phyloP scores from a whole-genome alignment of 768 basidiomycete species.

The Hortiboletus campestris region DNA sequence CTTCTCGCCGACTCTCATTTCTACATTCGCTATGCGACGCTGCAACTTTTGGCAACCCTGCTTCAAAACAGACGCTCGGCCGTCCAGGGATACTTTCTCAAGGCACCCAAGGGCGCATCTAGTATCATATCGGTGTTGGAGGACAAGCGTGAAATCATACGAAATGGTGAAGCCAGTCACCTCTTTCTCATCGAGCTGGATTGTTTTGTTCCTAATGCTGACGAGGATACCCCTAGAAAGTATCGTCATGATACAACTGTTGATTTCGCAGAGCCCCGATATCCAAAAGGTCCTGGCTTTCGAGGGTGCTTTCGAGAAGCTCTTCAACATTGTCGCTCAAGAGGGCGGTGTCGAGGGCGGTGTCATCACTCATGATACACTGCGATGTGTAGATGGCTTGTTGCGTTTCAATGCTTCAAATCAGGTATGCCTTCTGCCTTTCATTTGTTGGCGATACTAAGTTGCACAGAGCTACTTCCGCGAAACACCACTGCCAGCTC shows the following conservation, averaged over 20 bases:
- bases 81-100: slow-evolving; percentile 91
- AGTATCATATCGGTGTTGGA: slow-evolving; percentile 75
- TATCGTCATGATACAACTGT: slow-evolving; percentile 74
- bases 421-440: slow-evolving; percentile 54
- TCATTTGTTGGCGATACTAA: slow-evolving; percentile 10
- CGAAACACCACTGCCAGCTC: slow-evolving; percentile 72
- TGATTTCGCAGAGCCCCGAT: slow-evolving; percentile 85
- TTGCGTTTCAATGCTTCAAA: slow-evolving; percentile 93
- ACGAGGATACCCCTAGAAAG: slow-evolving; percentile 55
- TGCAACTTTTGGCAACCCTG: slow-evolving; percentile 78
- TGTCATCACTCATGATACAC: slow-evolving; percentile 78
- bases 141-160: slow-evolving; percentile 84
- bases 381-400: slow-evolving; percentile 81
- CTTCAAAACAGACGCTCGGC: slow-evolving; percentile 77
- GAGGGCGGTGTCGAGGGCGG: slow-evolving; percentile 95
- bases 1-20: slow-evolving; percentile 76
- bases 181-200: neutral
- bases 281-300: slow-evolving; percentile 97
- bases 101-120: slow-evolving; percentile 71
- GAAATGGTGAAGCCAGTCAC: slow-evolving; percentile 61
- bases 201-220: neutral
- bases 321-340: slow-evolving; percentile 81
- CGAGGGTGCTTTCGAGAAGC: slow-evolving; percentile 93
- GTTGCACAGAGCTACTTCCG: slow-evolving; percentile 86
- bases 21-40: slow-evolving; percentile 79